Percentiles rank a stretch among this genome's conserved stretches.
Conservation (phyloP, 306 rosid species). For the Cucumis sativus region DNA sequence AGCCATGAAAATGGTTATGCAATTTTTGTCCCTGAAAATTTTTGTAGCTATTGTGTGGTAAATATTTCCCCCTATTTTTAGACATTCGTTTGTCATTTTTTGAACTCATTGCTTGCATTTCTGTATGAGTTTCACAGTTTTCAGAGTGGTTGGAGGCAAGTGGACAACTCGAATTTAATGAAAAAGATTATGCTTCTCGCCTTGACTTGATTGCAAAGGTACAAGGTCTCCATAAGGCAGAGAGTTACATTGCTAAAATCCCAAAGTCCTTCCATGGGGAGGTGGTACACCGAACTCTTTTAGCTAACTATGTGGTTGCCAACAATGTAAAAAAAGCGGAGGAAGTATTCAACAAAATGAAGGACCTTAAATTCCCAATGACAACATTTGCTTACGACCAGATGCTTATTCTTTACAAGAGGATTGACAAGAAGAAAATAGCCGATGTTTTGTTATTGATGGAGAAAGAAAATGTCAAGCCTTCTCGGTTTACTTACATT, state of each 20-base stretch:
- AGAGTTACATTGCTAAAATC: constrained; percentile 39
- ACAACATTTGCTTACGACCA: constrained; percentile 60
- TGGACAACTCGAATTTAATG: constrained; percentile 34
- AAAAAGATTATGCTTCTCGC: constrained; percentile 65
- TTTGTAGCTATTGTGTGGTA: background rate
- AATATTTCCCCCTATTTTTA: background rate
- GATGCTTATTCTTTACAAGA: constrained; percentile 68
- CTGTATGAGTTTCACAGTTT: constrained; percentile 36
- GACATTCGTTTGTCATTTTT: background rate
- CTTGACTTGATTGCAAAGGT: constrained; percentile 66
- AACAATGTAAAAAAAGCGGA: constrained; percentile 48
- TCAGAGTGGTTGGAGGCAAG: constrained; percentile 55
- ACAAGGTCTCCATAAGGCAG: constrained; percentile 54
- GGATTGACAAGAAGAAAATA: constrained; percentile 53
- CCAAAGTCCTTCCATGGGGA: constrained; percentile 73
- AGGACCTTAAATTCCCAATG: constrained; percentile 41
- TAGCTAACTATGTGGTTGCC: constrained; percentile 41
- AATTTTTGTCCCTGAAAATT: background rate
- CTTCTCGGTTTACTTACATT: constrained; percentile 43
- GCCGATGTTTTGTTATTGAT: constrained; percentile 66
- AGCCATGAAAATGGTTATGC: background rate
- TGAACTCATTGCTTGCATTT: background rate
- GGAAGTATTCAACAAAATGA: constrained; percentile 66
- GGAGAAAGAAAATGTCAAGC: constrained; percentile 71
- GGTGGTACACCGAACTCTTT: constrained; percentile 46